Conservation (phyloP, 805 yeast species). For the Ogataea ramenticola region DNA sequence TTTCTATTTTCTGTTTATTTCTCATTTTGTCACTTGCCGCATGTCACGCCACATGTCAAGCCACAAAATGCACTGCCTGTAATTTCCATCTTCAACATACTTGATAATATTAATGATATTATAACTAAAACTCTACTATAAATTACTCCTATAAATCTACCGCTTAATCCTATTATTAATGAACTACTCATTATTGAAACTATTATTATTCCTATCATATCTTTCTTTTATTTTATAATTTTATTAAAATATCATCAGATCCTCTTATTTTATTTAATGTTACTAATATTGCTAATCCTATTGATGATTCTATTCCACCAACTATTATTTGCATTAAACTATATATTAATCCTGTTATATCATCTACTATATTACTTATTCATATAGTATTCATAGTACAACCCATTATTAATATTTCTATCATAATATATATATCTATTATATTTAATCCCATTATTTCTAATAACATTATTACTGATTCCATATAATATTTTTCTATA, state of each 20-base stretch:
- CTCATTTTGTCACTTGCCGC: too few relatives aligned
- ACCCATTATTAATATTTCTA: constrained; percentile 5
- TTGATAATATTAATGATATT: constrained; percentile 3
- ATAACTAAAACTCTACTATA: constrained; percentile 8
- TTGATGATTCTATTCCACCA: neutral
- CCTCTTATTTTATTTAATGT: neutral
- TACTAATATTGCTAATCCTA: neutral
- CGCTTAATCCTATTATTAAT: constrained; percentile 6
- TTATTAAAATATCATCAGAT: neutral
- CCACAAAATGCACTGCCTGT: too few relatives aligned
- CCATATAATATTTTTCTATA: too few relatives aligned
- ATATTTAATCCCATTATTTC: constrained; percentile 3
- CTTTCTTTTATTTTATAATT: neutral
- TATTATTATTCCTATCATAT: neutral
- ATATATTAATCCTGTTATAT: constrained; percentile 5
- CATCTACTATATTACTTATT: constrained; percentile 6
- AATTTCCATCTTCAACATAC: too few relatives aligned
- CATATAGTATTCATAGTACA: constrained; percentile 5
- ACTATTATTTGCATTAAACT: constrained; percentile 3
- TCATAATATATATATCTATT: constrained; percentile 4
- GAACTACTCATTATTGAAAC: neutral
- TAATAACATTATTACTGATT: constrained; percentile 3
- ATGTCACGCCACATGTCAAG: too few relatives aligned
- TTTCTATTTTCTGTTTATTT: too few relatives aligned
- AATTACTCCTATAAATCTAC: constrained; percentile 6